Conservation (phyloP, 768 basidiomycete species). For the Boletus tomentosulus region DNA sequence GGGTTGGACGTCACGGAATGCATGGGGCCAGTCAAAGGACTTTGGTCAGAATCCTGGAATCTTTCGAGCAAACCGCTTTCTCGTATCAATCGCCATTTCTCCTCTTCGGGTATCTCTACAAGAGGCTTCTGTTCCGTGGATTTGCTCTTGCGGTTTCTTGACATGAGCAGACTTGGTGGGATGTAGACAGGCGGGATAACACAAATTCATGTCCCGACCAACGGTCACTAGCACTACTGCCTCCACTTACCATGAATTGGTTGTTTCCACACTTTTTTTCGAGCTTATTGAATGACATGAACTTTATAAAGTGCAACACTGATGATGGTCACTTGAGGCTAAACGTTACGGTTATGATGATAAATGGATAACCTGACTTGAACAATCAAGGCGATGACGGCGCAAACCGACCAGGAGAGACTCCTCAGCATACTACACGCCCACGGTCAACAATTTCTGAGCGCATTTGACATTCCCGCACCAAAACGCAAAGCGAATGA, state of each 20-base stretch:
- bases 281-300: background rate
- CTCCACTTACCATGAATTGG: background rate
- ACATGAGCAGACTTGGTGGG: constrained; percentile 19
- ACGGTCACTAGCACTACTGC: background rate
- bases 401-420: constrained; percentile 24
- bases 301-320: background rate
- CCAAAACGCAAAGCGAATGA: constrained; percentile 17
- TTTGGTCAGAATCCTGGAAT: constrained; percentile 16
- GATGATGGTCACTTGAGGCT: background rate
- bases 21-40: background rate
- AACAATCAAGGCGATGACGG: constrained; percentile 2
- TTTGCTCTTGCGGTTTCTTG: constrained; percentile 23
- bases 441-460: constrained; percentile 45
- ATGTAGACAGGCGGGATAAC: background rate
- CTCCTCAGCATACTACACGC: constrained; percentile 41
- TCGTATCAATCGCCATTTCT: constrained; percentile 74
- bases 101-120: constrained; percentile 64
- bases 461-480: constrained; percentile 33
- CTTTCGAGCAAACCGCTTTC: constrained; percentile 57
- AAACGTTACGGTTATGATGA: too few species aligned
- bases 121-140: constrained; percentile 14
- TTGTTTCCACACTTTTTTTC: too few species aligned
- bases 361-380: background rate
- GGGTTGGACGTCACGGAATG: background rate
- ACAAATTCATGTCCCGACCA: background rate